These are phyloP conservation scores for Dictyostelium citrinum DNA, from an alignment of 78 protist genomes.

Conservation along the genomic window DNA sequence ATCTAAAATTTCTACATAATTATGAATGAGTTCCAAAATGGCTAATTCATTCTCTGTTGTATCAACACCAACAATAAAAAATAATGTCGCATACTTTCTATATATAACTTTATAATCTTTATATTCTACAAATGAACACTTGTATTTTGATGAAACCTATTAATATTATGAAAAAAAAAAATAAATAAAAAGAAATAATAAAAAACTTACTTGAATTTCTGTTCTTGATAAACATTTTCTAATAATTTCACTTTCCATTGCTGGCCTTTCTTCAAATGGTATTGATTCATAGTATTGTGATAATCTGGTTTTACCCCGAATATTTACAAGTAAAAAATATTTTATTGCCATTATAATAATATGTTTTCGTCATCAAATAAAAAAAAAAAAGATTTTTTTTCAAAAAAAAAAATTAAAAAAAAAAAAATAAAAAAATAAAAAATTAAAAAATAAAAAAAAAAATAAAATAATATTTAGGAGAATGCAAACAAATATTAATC, in stretches of 20 bases:
- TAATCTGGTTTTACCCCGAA: constrained; percentile 97
- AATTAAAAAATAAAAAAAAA: too few relatives aligned
- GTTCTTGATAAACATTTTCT: constrained; percentile 92
- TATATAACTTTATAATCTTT: constrained; percentile 88
- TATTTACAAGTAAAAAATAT: constrained; percentile 95
- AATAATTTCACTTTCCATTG: constrained; percentile 93
- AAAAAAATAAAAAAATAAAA: neutral
- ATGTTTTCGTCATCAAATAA: neutral
- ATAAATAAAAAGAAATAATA: neutral
- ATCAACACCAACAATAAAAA: constrained; percentile 95
- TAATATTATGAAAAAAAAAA: neutral
- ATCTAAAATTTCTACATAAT: constrained; percentile 95
- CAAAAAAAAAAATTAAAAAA: neutral
- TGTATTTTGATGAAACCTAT: too few relatives aligned
- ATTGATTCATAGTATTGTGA: constrained; percentile 90
- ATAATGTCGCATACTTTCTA: constrained; percentile 96
- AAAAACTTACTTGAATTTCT: constrained; percentile 76
- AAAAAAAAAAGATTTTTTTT: neutral
- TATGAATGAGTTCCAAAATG: constrained; percentile 95
- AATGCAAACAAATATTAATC: too few relatives aligned
- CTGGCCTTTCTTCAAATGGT: constrained; percentile 81
- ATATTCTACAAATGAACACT: constrained; percentile 95
- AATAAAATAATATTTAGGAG: too few relatives aligned
- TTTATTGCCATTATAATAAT: constrained; percentile 75
- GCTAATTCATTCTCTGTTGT: constrained; percentile 93